Percentiles rank a stretch among this genome's conserved stretches.
Conservation (phyloP, 2,329 filamentous ascomycete genomes). For the Monosporascus ibericus region DNA sequence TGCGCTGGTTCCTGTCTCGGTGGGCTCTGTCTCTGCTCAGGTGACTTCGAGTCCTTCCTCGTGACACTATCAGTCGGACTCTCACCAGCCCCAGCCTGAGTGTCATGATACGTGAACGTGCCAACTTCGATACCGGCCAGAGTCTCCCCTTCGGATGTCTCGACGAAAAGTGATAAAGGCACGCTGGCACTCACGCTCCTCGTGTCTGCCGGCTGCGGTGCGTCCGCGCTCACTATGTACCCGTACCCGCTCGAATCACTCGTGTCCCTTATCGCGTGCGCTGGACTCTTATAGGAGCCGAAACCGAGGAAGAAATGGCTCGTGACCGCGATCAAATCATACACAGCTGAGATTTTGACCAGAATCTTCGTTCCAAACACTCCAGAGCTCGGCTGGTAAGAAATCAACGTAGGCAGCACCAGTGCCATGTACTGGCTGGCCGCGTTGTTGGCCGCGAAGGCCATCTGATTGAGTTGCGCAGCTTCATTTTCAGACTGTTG, state of each 20-base stretch:
- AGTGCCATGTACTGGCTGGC: constrained; percentile 62
- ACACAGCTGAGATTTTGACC: constrained; percentile 68
- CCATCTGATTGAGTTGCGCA: constrained; percentile 48
- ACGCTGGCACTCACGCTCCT: constrained; percentile 43
- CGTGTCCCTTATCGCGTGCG: constrained; percentile 56
- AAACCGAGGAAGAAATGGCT: constrained; percentile 65
- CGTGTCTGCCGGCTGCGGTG: constrained; percentile 55
- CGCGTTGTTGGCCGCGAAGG: constrained; percentile 55
- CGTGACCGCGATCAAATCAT: constrained; percentile 59
- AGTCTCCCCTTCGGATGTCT: constrained; percentile 46
- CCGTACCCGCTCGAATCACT: constrained; percentile 56
- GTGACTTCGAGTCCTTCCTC: constrained; percentile 35
- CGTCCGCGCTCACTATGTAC: constrained; percentile 67
- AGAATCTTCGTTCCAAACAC: constrained; percentile 63
- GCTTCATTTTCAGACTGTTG: constrained; percentile 45
- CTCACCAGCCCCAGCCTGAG: constrained; percentile 25
- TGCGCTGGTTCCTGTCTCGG: constrained; percentile 26
- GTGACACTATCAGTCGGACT: constrained; percentile 35
- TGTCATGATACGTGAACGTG: constrained; percentile 40
- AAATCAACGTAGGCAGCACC: constrained; percentile 58
- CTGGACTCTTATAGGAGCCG: constrained; percentile 67
- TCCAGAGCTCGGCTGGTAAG: constrained; percentile 65
- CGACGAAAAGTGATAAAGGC: constrained; percentile 48
- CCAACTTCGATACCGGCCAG: constrained; percentile 42
- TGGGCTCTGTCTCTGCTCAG: constrained; percentile 37